Percentiles rank a stretch among this genome's conserved stretches.
phyloP scores from a whole-genome alignment of 192 early-diverging fungal genomes.

The Coemansia asiatica region DNA sequence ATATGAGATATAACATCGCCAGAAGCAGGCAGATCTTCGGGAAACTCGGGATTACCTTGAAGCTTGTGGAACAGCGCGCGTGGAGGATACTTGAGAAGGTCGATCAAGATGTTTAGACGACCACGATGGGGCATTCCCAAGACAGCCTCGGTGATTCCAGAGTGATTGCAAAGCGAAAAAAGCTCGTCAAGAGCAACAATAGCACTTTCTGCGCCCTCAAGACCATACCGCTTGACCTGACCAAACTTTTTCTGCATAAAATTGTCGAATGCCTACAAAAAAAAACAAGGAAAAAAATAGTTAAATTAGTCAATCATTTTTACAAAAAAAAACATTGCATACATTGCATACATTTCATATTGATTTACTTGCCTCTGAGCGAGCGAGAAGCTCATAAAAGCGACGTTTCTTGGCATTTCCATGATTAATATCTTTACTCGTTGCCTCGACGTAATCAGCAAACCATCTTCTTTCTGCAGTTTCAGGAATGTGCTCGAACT shows the following conservation, averaged over 20 bases:
- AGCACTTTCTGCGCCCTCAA: constrained; percentile 96
- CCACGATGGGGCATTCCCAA: constrained; percentile 97
- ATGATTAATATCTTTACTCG: constrained; percentile 15
- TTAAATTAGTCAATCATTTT: neutral
- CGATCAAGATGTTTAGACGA: constrained; percentile 88
- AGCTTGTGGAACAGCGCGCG: constrained; percentile 90
- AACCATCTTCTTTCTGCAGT: constrained; percentile 87
- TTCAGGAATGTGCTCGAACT: constrained; percentile 92
- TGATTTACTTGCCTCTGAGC: constrained; percentile 71
- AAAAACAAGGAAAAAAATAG: neutral
- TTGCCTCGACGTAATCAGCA: constrained; percentile 75
- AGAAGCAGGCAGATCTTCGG: constrained; percentile 69
- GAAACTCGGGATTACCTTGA: constrained; percentile 90
- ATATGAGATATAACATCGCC: constrained; percentile 94
- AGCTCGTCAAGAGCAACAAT: constrained; percentile 87
- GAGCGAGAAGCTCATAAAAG: constrained; percentile 73
- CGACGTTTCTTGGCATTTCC: constrained; percentile 62
- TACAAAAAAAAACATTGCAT: too few species aligned
- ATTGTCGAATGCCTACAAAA: constrained; percentile 81
- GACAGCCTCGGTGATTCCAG: constrained; percentile 80
- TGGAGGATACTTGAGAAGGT: constrained; percentile 79
- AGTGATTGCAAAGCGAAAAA: constrained; percentile 64
- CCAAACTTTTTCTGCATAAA: constrained; percentile 98
- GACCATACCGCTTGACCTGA: constrained; percentile 92
- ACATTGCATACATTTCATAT: too few species aligned